Evolutionary conservation across 2,329 filamentous ascomycete genomes (phyloP).

Genomic region (Venturia nashicola): DNA sequence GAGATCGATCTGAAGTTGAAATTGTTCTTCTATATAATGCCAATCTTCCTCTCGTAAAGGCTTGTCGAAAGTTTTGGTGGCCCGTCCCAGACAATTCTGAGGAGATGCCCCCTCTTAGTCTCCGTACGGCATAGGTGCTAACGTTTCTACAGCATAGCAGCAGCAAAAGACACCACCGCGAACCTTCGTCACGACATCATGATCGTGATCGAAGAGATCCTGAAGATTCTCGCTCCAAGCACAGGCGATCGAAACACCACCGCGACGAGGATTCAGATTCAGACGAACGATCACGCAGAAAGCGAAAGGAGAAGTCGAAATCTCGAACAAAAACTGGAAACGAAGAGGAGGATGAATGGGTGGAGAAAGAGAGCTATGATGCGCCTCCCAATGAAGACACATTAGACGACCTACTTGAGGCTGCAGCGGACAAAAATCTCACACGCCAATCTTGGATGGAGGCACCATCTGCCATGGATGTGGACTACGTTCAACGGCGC

Average conservation of each 20-base stretch:
- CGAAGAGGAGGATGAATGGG: slow-evolving; percentile 28
- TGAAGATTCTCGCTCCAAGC: slow-evolving; percentile 6
- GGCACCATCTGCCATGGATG: slow-evolving; percentile 63
- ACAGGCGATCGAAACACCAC: slow-evolving; percentile 18
- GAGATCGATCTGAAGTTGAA: neutral
- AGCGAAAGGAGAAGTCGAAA: slow-evolving; percentile 31
- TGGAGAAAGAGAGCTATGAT: slow-evolving; percentile 30
- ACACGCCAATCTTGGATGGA: slow-evolving; percentile 93
- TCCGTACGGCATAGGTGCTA: neutral
- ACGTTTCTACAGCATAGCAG: slow-evolving; percentile 4
- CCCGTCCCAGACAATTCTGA: too few species aligned
- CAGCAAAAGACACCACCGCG: slow-evolving; percentile 4
- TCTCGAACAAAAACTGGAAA: slow-evolving; percentile 12
- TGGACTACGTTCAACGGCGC: slow-evolving; percentile 67
- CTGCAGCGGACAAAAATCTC: slow-evolving; percentile 23
- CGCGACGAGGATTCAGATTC: slow-evolving; percentile 33
- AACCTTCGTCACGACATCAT: neutral
- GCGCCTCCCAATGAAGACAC: slow-evolving; percentile 30
- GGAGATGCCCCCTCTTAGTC: neutral
- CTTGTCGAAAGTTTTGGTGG: too few species aligned
- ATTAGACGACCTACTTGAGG: slow-evolving; percentile 29
- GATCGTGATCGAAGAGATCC: neutral
- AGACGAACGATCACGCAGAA: slow-evolving; percentile 42
- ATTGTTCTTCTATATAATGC: neutral
- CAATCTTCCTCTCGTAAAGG: neutral